Base-by-base conservation (phyloP, 2,329 filamentous ascomycete genomes). In the Beauveria sp. region DNA sequence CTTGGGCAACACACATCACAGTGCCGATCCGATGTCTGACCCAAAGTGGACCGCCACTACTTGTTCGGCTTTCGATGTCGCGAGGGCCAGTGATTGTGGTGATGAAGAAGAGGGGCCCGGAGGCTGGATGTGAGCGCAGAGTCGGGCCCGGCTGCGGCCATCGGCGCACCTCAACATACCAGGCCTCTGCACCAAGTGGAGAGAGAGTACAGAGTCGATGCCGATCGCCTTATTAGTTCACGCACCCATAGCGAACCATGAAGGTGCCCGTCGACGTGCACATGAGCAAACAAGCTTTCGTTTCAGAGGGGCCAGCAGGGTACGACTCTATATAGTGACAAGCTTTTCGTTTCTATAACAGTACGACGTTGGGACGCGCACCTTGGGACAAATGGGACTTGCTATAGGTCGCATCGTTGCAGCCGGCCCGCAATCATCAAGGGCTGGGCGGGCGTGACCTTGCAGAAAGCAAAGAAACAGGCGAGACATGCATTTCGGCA, bases 11-110 rank as follows among this genome's bases (percentile, higher is more conserved):
- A 28, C 50, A 48, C 22, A 28, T 42, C 24, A 46, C 34, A 62
- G 12, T 56, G 60, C 52, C 52, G 52, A 62, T 62, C 60, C 60
- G 60, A 62, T 62, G 60, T 62, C 60, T 51, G 50, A 62, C 51
- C 52, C 42, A 55, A 43, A 55, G 60, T 56, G 51, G 60, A 45
- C 16, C 52, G 28, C 3, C 43, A 20, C 26, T 26, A 28, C 24
- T n/a, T 18, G 20, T 59, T 60, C 40, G 57, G 48, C 57, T 53
- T 53, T 60, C 48, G 14, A 60, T 52, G 60, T 53, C 52, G 52
- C 48, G 40, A 60, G 60, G 60, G 52, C 45, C 56, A 54, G 43
- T 56, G 43, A 43, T 22, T 38, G 5, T 38, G 34, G 34, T 38
- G 12, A 38, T 38, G 46, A 59, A 43, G 55, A 18, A 42, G 42